Percentiles rank a stretch among this genome's conserved stretches.
These are phyloP conservation scores for Eucalyptus albens DNA, from an alignment of 345 rosid genomes.

Conservation along the genomic window DNA sequence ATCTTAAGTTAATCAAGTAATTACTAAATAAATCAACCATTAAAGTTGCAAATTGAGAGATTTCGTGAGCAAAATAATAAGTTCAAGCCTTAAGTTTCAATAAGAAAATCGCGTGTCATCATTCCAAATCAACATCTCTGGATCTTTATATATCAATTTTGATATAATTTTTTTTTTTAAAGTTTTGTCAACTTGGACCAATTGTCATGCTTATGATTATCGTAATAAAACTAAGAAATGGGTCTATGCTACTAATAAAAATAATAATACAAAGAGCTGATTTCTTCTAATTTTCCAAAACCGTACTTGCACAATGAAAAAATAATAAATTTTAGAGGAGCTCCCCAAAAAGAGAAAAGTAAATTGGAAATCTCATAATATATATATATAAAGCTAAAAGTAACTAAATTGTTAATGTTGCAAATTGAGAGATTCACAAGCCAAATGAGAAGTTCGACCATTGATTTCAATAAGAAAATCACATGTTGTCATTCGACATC, in stretches of 20 bases:
- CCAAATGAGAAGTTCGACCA: not conserved
- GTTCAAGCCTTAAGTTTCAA: not conserved
- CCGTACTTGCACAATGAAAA: not conserved
- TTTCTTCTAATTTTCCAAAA: not conserved
- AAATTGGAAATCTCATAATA: not conserved
- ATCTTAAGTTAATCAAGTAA: not conserved
- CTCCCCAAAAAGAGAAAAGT: not conserved
- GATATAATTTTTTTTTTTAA: too few relatives aligned
- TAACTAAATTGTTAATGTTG: too few relatives aligned
- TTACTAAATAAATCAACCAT: not conserved
- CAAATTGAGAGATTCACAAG: not conserved
- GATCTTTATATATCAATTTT: not conserved
- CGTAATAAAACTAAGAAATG: not conserved
- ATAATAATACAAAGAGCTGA: too few relatives aligned
- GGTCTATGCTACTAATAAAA: too few relatives aligned
- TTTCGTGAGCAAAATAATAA: not conserved
- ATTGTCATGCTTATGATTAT: not conserved
- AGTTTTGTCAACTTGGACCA: fast-evolving
- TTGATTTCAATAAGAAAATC: not conserved
- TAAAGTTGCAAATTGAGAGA: not conserved
- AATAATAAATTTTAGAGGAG: not conserved
- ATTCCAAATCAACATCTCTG: not conserved
- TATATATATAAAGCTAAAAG: not conserved
- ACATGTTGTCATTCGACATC: not conserved
- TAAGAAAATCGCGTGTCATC: fast-evolving